phyloP scores from a whole-genome alignment of 352 stramenopile species.

The Globisporangium lucens region DNA sequence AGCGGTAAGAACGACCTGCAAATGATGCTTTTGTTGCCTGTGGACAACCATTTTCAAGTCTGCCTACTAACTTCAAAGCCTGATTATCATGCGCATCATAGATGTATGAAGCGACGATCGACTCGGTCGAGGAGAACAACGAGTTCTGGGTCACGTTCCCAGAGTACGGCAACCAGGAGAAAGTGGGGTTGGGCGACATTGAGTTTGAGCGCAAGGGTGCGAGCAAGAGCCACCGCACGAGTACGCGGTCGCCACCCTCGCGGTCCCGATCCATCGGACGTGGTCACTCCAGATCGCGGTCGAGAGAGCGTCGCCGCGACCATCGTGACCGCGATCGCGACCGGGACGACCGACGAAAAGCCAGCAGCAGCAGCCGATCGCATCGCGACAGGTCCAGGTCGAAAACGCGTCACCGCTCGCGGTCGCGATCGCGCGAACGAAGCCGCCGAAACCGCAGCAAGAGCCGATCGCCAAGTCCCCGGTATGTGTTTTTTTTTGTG shows the following conservation, averaged over 20 bases:
- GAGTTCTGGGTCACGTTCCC: slow-evolving; percentile 91
- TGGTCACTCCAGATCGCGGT: slow-evolving; percentile 33
- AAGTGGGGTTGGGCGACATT: slow-evolving; percentile 93
- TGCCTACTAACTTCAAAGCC: not conserved
- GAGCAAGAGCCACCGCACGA: slow-evolving; percentile 6
- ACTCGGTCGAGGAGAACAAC: slow-evolving; percentile 86
- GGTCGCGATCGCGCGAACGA: slow-evolving; percentile 31
- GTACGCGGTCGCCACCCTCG: slow-evolving; percentile 24
- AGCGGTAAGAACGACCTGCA: slow-evolving; percentile 34
- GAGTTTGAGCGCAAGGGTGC: slow-evolving; percentile 58
- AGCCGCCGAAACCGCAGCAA: slow-evolving; percentile 19
- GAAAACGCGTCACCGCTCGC: slow-evolving; percentile 32
- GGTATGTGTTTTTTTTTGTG: slow-evolving; percentile 6
- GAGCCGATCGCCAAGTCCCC: slow-evolving; percentile 17
- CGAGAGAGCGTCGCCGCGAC: slow-evolving; percentile 31
- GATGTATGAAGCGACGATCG: slow-evolving; percentile 97
- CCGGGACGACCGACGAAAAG: slow-evolving; percentile 1
- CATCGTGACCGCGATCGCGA: slow-evolving; percentile 5
- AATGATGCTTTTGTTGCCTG: not conserved
- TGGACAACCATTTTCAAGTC: not conserved
- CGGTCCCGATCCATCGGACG: slow-evolving; percentile 30
- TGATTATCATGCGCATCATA: slow-evolving; percentile 18
- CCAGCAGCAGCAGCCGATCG: slow-evolving; percentile 16
- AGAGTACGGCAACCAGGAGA: slow-evolving; percentile 96
- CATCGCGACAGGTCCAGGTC: slow-evolving; percentile 42